phyloP scores from a whole-genome alignment of 768 basidiomycete genomes.

The Galerina marginata region DNA sequence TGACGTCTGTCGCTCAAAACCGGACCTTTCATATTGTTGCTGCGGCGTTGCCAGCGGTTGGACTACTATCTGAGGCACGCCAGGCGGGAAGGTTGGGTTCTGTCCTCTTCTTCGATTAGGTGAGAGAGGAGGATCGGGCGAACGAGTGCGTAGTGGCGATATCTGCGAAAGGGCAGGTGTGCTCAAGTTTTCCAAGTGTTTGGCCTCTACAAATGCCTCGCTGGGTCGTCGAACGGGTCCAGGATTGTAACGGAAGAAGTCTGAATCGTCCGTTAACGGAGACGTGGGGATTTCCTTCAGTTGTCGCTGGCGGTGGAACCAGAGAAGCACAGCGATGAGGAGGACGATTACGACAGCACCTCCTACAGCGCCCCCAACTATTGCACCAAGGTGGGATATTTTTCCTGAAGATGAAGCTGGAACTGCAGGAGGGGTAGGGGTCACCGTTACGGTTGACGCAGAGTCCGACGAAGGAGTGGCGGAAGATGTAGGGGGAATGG shows the following conservation, averaged over 20 bases:
- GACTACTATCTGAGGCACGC: not conserved
- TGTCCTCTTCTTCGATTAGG: not conserved
- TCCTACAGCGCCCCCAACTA: constrained; percentile 18
- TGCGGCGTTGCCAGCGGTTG: not conserved
- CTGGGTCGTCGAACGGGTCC: constrained; percentile 5
- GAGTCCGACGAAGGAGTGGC: not conserved
- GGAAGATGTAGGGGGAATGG: not conserved
- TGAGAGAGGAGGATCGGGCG: not conserved
- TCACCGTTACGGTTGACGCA: not conserved
- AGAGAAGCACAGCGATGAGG: constrained; percentile 8
- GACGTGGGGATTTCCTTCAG: not conserved
- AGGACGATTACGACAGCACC: constrained; percentile 12
- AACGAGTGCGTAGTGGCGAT: not conserved
- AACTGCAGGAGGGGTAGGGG: constrained; percentile 3
- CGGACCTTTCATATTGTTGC: not conserved
- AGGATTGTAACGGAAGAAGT: constrained; percentile 24
- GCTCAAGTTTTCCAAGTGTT: constrained; percentile 5
- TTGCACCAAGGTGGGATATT: constrained; percentile 13
- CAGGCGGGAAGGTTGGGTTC: constrained; percentile 1
- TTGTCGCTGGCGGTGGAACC: constrained; percentile 1
- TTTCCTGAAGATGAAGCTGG: not conserved
- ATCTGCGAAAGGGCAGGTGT: not conserved
- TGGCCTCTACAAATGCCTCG: constrained; percentile 15
- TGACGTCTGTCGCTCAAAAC: constrained; percentile 10
- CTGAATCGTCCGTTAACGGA: constrained; percentile 10